Evolutionary conservation across 225 moss, liverwort and hornwort genomes (phyloP), one percentile per base, ranked within the genome.

Genomic region (Rhytidiadelphus loreus): DNA sequence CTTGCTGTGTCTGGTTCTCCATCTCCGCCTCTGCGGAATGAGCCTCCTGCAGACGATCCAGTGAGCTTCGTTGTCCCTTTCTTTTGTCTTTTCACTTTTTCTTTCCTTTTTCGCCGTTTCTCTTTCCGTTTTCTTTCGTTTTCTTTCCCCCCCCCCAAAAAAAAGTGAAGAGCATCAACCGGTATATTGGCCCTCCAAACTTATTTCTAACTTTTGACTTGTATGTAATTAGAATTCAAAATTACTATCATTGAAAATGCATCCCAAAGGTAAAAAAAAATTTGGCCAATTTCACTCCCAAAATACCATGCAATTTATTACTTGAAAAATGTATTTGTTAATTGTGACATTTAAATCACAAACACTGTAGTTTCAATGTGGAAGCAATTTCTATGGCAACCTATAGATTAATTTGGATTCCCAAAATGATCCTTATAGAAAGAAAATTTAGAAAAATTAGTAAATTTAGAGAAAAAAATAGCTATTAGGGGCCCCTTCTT

Each of bases 171-270:
- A 13, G 48, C 48, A 48, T 48, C 0, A 25, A 48, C 7, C 1
- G 2, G 4, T 48, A 11, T 48, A 12, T 30, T 48, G 19, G 32
- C 19, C 32, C 4, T 48, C 2, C 12, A 73, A 46, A 73, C 26
- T 30, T 48, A 14, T 30, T 29, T 75, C 8, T 52, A 17, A 52
- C 4, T 52, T 75, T 13, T 48, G 10, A 19, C 11, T 44, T 0
- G 0, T 73, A 19, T 74, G 11, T 5, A 21, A 13, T 75, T 32
- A 50, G 13, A 75, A 75, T 13, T 50, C 52, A 13, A 75, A 50
- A 32, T 13, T 32, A 9, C 1, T 48, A 19, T 48, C 2, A 19
- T 7, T 74, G 2, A 2, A 32, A 48, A 7, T 0, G 1, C 10
- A 46, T 68, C 6, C 12, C 1, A 39, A 69, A 8, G 46, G 18